Base-by-base conservation (phyloP, 306 rosid genomes). In the Betula pendula region DNA sequence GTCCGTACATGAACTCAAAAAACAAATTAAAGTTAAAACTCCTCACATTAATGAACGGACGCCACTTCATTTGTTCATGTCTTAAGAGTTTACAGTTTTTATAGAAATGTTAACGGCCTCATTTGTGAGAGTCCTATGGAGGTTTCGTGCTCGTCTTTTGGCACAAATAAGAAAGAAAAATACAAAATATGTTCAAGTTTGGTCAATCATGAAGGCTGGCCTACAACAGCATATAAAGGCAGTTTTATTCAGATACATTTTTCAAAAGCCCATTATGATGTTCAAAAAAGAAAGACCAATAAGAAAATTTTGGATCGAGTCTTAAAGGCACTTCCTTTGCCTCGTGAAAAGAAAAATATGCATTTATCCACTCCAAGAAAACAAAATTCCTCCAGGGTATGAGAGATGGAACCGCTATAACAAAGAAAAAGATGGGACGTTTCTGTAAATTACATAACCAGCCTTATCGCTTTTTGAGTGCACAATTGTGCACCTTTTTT, bases 401-500 rank as follows among this genome's bases (percentile, higher is more conserved):
- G 40, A 35, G 40, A 35, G 3, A 35, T 35, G 40, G 40, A 35
- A 35, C 40, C 40, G 6, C 42, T 38, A 38, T 7, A 5, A 14
- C 17, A 5, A 16, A 75, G 13, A 16, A 22, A 20, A 22, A 15
- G 11, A 48, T 17, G 44, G 49, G 24, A 20, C 4, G 12, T 20
- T 81, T 62, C 68, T 56, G 79, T 68, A 73, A 76, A 73, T 51
- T 71, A 50, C 35, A 49, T 47, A 58, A 62, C 50, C n/a, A n/a
- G n/a, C n/a, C 73, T 55, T 16, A 19, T 63, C 33, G 52, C 65
- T 67, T 29, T 24, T 17, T 25, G 53, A 70, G 87, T 79, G 85
- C 84, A 63, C 71, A 73, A n/a, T 27, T 16, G 63, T 68, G 75
- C 83, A 81, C 77, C 70, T 74, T 58, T 72, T 83, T 20, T 72